A percentile compares a stretch with the other conserved stretches of the same genome.
phyloP scores from a whole-genome alignment of 225 moss, liverwort and hornwort genomes.

The Pseudoscleropodium purum region DNA sequence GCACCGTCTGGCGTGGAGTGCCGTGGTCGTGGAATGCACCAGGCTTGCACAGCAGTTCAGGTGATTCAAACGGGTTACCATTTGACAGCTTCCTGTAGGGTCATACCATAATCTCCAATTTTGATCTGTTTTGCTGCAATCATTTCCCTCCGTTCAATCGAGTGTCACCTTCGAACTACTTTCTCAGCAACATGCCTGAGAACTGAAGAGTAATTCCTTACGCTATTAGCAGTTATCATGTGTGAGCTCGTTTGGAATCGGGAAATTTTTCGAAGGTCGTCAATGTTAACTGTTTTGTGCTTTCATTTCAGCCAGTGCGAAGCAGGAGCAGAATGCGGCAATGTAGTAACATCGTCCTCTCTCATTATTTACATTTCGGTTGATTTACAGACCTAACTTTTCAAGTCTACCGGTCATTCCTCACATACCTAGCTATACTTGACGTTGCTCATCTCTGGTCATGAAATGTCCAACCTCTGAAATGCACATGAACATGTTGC shows the following conservation, averaged over 20 bases:
- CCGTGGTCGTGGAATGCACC: background rate
- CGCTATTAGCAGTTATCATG: background rate
- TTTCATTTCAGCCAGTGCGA: background rate
- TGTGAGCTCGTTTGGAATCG: background rate
- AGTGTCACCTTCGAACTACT: background rate
- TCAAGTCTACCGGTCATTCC: background rate
- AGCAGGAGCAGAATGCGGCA: background rate
- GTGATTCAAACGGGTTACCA: background rate
- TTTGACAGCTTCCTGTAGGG: background rate
- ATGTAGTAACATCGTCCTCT: constrained; percentile 1
- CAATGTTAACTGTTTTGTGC: background rate
- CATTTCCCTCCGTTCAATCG: background rate
- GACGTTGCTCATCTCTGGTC: background rate
- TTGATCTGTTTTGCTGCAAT: background rate
- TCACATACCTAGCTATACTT: background rate
- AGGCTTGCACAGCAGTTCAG: background rate
- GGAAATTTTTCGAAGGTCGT: background rate
- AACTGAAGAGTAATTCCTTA: background rate
- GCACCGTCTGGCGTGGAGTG: background rate
- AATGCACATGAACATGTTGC: background rate
- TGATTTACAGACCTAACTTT: background rate
- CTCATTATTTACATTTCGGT: background rate
- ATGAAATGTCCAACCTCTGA: background rate
- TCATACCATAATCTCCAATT: background rate
- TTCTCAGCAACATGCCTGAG: background rate